Evolutionary conservation across 2,329 filamentous ascomycete species (phyloP).

Genomic region (Canariomyces notabilis): DNA sequence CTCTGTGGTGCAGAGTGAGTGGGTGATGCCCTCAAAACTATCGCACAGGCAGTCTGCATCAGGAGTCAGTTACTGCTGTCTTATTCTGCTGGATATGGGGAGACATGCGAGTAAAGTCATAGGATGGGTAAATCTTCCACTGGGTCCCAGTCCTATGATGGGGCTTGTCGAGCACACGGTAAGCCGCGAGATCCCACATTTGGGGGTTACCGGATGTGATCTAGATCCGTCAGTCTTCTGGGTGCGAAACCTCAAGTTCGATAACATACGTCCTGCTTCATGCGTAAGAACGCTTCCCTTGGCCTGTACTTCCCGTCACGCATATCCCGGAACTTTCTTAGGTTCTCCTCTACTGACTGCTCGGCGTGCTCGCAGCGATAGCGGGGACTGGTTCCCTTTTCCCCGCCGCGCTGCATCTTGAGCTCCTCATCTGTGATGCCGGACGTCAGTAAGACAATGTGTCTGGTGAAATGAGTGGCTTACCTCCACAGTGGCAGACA

Average conservation of each 20-base stretch:
- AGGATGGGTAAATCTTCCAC: conserved; percentile 94
- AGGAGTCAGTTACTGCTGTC: not conserved
- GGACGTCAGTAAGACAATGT: not conserved
- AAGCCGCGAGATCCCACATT: conserved; percentile 94
- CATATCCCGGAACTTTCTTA: conserved; percentile 85
- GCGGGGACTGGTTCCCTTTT: conserved; percentile 61
- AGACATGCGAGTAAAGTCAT: conserved; percentile 38
- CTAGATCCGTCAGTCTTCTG: conserved; percentile 5
- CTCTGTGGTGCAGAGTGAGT: conserved; percentile 89
- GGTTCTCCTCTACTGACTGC: conserved; percentile 67
- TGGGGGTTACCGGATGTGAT: conserved; percentile 80
- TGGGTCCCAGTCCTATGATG: conserved; percentile 76
- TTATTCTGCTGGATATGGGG: not conserved
- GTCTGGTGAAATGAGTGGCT: not conserved
- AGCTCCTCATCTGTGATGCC: conserved; percentile 60
- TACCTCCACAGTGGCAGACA: conserved; percentile 69
- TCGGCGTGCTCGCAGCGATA: conserved; percentile 78
- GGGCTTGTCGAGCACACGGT: conserved; percentile 71
- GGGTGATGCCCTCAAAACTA: conserved; percentile 86
- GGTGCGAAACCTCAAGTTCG: not conserved
- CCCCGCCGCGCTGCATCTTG: conserved; percentile 79
- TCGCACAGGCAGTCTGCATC: conserved; percentile 78
- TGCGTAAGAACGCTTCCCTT: conserved; percentile 76
- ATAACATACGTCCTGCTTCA: conserved; percentile 68
- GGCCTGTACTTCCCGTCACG: conserved; percentile 84